Percentiles rank a stretch among this genome's conserved stretches.
phyloP scores from a whole-genome alignment of 2,329 filamentous ascomycete genomes.

The Neofusicoccum kwambonambiense region DNA sequence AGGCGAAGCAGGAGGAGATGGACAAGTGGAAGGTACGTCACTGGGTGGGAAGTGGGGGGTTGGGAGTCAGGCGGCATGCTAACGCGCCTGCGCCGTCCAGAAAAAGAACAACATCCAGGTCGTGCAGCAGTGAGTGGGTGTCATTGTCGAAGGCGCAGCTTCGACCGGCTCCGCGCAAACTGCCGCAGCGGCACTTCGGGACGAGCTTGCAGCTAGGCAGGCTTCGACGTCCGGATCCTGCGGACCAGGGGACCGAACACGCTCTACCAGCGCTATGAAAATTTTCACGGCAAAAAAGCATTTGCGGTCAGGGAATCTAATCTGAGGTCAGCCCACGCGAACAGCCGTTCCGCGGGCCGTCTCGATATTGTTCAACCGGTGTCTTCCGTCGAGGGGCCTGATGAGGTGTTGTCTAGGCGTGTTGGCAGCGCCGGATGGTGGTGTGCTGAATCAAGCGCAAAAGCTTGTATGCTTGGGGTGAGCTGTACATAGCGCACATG shows the following conservation, averaged over 20 bases:
- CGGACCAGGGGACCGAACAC: background rate
- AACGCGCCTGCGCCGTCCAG: slow-evolving; percentile 45
- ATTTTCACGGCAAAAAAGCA: slow-evolving; percentile 9
- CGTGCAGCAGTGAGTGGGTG: slow-evolving; percentile 63
- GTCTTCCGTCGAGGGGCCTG: background rate
- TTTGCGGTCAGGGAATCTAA: background rate
- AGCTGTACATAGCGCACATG: slow-evolving; percentile 18
- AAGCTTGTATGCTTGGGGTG: slow-evolving; percentile 12
- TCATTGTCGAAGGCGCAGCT: background rate
- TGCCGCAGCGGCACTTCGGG: background rate
- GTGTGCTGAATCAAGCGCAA: slow-evolving; percentile 7
- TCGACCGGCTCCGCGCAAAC: background rate
- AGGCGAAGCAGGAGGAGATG: slow-evolving; percentile 88
- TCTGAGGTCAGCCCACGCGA: slow-evolving; percentile 9
- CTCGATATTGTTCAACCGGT: background rate
- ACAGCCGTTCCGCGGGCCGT: background rate
- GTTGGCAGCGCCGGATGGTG: background rate
- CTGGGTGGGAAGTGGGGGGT: background rate
- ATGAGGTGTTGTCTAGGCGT: slow-evolving; percentile 5
- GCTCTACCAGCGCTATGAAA: slow-evolving; percentile 1
- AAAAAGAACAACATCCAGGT: slow-evolving; percentile 90
- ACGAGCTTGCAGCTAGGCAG: slow-evolving; percentile 1
- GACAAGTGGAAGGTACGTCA: slow-evolving; percentile 92
- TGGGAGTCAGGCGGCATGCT: slow-evolving; percentile 3
- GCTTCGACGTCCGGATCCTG: background rate